These are phyloP conservation scores for Amphicarpaea edgeworthii DNA, from an alignment of 306 rosid genomes.

Conservation along the genomic window DNA sequence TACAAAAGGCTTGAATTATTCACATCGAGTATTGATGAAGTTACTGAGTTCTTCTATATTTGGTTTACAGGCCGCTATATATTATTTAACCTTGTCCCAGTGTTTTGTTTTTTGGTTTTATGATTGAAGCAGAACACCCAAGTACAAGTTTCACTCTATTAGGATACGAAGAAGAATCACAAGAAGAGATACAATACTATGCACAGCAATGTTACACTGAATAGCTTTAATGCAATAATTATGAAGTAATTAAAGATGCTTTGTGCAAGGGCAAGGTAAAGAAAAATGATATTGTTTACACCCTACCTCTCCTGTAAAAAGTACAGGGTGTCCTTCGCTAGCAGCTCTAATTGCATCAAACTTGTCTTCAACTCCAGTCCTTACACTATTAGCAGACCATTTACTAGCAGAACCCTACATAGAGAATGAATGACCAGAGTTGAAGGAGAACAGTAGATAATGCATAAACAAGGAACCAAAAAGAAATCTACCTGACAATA, in stretches of 20 bases:
- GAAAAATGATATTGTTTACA: slow-evolving; percentile 25
- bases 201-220: slow-evolving; percentile 16
- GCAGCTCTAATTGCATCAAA: slow-evolving; percentile 74
- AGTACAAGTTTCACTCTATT: background rate
- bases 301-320: slow-evolving; percentile 90
- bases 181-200: slow-evolving; percentile 7
- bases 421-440: slow-evolving; percentile 25
- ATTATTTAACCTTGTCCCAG: background rate
- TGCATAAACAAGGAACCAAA: slow-evolving; percentile 16
- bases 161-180: slow-evolving; percentile 22
- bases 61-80: background rate
- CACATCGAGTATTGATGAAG: background rate
- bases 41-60: background rate
- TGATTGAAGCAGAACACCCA: background rate
- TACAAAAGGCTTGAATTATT: slow-evolving; percentile 23
- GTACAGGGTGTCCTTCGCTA: slow-evolving; percentile 69
- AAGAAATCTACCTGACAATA: slow-evolving; percentile 80
- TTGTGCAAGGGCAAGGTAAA: background rate
- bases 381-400: slow-evolving; percentile 82
- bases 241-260: slow-evolving; percentile 3
- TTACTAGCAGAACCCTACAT: slow-evolving; percentile 75
- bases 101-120: background rate
- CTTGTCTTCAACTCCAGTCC: slow-evolving; percentile 61
- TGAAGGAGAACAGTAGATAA: slow-evolving; percentile 19
- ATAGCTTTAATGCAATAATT: background rate